Evolutionary conservation across 2,329 filamentous ascomycete genomes (phyloP), one percentile per base, ranked within the genome.

Genomic region (Fusarium siculi): DNA sequence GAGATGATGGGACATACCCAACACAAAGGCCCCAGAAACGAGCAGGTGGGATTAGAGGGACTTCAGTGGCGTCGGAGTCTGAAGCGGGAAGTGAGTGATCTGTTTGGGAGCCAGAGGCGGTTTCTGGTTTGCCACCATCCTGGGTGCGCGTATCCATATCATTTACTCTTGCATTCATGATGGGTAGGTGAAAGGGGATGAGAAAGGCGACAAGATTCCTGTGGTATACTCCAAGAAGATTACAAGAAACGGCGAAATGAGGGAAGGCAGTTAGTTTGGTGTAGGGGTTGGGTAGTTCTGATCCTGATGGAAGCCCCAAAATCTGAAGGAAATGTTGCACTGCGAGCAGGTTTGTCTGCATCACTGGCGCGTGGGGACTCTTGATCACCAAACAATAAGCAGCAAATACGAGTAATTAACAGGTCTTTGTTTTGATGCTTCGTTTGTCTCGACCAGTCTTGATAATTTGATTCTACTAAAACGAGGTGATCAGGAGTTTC

Each of bases 21-120:
- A 80, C 55, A 66, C 79, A 79, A 32, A 83, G 64, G 32, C 78
- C 44, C 76, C 79, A 82, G 59, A 83, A 83, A 21, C 80, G 80
- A 74, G 75, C 73, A 34, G 65, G 64, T 5, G 81, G 76, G 16
- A 83, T 70, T 4, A 60, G 58, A 19, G 71, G 59, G 30, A 68
- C 64, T 21, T 68, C 55, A 28, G 56, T 36, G 32, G 69, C 47
- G 16, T 59, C 46, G 19, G 49, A 49, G 21, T 54, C 47, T 32
- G 63, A 53, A 25, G 39, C 30, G 16, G 52, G 12, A 32, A 36
- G 25, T 15, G 61, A 34, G 52, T 21, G 25, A 11, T 50, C 53
- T 44, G 54, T 52, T 19, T 69, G 52, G 14, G 44, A 43, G 15
- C 40, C 32, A 21, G 40, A 42, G 9, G 30, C 19, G 12, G 32